Evolutionary conservation across 2,329 filamentous ascomycete genomes (phyloP).

Genomic region (Aspergillus cejpii): DNA sequence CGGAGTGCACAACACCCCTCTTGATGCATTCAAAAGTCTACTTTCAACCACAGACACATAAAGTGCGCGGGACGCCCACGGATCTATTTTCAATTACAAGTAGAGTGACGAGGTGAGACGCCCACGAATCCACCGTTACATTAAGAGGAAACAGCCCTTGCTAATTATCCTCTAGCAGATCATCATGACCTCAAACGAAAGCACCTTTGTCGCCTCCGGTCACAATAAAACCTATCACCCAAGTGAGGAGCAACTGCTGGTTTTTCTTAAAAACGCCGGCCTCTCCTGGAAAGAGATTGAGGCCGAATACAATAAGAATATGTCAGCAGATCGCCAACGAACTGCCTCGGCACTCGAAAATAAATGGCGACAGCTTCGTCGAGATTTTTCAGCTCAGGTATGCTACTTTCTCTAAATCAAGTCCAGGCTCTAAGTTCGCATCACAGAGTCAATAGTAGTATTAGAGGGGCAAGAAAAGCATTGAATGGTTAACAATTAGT

Average conservation of each 20-base stretch:
- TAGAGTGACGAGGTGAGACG: too few species aligned
- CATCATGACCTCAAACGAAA: too few species aligned
- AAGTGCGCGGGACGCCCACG: too few species aligned
- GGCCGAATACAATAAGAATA: conserved; percentile 5
- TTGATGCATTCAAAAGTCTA: too few species aligned
- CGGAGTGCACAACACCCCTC: too few species aligned
- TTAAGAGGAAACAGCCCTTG: too few species aligned
- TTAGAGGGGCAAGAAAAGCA: not conserved
- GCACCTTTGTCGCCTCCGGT: not conserved
- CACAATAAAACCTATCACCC: conserved; percentile 7
- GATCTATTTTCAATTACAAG: too few species aligned
- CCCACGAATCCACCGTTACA: too few species aligned
- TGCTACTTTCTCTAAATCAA: not conserved
- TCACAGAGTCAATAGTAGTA: not conserved
- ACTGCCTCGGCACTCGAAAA: conserved; percentile 9
- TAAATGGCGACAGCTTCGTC: conserved; percentile 8
- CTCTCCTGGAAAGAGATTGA: conserved; percentile 5
- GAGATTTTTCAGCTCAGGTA: not conserved
- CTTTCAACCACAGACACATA: too few species aligned
- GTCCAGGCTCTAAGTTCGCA: not conserved
- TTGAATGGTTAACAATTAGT: too few species aligned
- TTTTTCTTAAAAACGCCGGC: conserved; percentile 3
- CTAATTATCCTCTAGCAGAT: too few species aligned
- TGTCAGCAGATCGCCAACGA: conserved; percentile 6
- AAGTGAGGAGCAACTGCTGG: conserved; percentile 5